A percentile compares a stretch with the other conserved stretches of the same genome.
Evolutionary conservation across 2,329 filamentous ascomycete genomes (phyloP).

Genomic region (Penicillium palitans): DNA sequence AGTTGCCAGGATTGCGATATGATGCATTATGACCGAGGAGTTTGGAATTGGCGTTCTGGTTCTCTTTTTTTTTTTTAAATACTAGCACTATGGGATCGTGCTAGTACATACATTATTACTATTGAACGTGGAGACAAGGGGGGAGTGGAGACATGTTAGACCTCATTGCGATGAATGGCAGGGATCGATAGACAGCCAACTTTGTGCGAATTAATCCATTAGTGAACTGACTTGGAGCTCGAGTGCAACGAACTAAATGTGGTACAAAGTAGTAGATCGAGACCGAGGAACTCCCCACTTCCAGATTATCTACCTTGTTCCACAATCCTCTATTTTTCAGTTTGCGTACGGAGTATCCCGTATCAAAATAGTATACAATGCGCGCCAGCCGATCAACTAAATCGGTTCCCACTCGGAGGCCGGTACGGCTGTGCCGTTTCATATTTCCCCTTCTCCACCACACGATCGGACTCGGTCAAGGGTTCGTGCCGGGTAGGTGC

Average conservation of each 20-base stretch:
- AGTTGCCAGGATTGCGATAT: not conserved
- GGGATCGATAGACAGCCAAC: not conserved
- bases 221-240: not conserved
- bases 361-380: slow-evolving; percentile 10
- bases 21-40: slow-evolving; percentile 20
- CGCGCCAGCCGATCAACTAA: slow-evolving; percentile 54
- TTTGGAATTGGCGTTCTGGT: slow-evolving; percentile 18
- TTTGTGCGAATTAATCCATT: not conserved
- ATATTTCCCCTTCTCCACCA: slow-evolving; percentile 83
- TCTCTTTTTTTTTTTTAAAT: not conserved
- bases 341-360: not conserved
- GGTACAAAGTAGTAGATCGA: slow-evolving; percentile 1
- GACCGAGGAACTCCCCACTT: not conserved
- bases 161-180: not conserved
- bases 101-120: not conserved
- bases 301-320: not conserved
- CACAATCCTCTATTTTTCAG: not conserved
- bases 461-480: slow-evolving; percentile 64
- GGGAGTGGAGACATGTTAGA: not conserved
- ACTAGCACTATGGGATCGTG: not conserved
- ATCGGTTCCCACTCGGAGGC: slow-evolving; percentile 82
- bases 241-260: not conserved
- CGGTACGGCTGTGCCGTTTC: slow-evolving; percentile 75
- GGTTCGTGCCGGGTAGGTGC: slow-evolving; percentile 81
- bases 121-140: not conserved